Conservation (phyloP, 164 flowering plant species). For the Umbellularia californica region DNA sequence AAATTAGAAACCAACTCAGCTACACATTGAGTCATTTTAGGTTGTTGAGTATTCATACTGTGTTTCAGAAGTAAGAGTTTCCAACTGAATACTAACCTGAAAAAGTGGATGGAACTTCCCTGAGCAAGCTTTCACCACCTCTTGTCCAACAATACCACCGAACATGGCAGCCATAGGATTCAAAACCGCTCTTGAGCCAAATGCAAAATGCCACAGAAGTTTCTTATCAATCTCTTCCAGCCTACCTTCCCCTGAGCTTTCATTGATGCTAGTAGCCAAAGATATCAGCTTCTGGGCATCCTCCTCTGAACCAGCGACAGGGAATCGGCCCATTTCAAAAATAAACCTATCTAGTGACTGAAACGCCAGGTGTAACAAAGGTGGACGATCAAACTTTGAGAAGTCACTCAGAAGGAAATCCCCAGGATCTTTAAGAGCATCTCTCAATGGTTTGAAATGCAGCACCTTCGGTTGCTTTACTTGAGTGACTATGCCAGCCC, state of each 20-base stretch:
- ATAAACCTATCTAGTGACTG: constrained; percentile 69
- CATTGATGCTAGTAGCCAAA: constrained; percentile 45
- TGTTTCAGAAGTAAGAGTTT: background rate
- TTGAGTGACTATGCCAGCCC: constrained; percentile 89
- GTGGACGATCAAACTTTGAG: constrained; percentile 81
- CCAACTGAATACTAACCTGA: constrained; percentile 44
- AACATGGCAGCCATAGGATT: constrained; percentile 98
- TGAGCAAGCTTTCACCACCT: constrained; percentile 90
- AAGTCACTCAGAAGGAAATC: constrained; percentile 83
- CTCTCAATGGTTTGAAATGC: constrained; percentile 61
- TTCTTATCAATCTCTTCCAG: constrained; percentile 57
- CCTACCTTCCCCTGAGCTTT: constrained; percentile 42
- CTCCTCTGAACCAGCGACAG: constrained; percentile 76
- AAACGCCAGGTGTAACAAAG: constrained; percentile 75
- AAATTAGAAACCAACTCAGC: too few species aligned
- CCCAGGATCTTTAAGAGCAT: constrained; percentile 73
- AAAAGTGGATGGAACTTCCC: constrained; percentile 89
- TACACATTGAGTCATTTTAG: too few species aligned
- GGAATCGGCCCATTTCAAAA: constrained; percentile 53
- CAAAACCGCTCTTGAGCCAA: constrained; percentile 77
- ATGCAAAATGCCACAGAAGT: constrained; percentile 59
- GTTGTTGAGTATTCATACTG: too few species aligned
- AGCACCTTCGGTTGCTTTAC: constrained; percentile 80
- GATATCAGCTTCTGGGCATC: constrained; percentile 71
- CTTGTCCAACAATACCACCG: constrained; percentile 92